Conservation (phyloP, 2,329 filamentous ascomycete species). For the Colletotrichum destructivum region DNA sequence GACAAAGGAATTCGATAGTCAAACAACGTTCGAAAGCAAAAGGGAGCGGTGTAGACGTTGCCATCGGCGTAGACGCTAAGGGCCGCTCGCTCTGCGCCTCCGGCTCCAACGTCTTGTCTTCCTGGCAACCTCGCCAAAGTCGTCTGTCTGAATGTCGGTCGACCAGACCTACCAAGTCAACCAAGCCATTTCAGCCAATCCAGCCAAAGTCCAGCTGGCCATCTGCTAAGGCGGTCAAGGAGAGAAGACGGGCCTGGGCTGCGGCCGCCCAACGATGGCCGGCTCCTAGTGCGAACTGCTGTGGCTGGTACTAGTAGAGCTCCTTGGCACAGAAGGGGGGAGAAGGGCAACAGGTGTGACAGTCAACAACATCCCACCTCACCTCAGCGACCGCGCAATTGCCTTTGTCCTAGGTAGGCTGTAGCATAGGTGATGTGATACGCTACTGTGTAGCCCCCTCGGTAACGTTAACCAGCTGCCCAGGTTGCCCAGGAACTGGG, state of each 20-base stretch:
- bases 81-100: slow-evolving; percentile 3
- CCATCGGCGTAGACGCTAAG: slow-evolving; percentile 19
- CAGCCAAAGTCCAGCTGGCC: slow-evolving; percentile 22
- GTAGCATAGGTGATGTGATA: background rate
- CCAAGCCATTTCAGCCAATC: slow-evolving; percentile 6
- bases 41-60: slow-evolving; percentile 28
- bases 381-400: slow-evolving; percentile 13
- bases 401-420: background rate
- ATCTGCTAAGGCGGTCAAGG: slow-evolving; percentile 8
- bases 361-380: slow-evolving; percentile 33
- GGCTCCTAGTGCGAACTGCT: slow-evolving; percentile 35
- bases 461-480: slow-evolving; percentile 6
- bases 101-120: slow-evolving; percentile 5
- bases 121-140: slow-evolving; percentile 18
- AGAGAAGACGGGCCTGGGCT: slow-evolving; percentile 29
- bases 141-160: too few species aligned
- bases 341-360: slow-evolving; percentile 21
- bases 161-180: background rate
- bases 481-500: slow-evolving; percentile 32
- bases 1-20: slow-evolving; percentile 31
- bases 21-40: slow-evolving; percentile 24
- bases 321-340: slow-evolving; percentile 5
- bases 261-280: slow-evolving; percentile 27
- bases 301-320: slow-evolving; percentile 19
- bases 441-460: slow-evolving; percentile 6